Evolutionary conservation across 2,329 filamentous ascomycete genomes (phyloP).

Genomic region (Xylariaceae sp.): DNA sequence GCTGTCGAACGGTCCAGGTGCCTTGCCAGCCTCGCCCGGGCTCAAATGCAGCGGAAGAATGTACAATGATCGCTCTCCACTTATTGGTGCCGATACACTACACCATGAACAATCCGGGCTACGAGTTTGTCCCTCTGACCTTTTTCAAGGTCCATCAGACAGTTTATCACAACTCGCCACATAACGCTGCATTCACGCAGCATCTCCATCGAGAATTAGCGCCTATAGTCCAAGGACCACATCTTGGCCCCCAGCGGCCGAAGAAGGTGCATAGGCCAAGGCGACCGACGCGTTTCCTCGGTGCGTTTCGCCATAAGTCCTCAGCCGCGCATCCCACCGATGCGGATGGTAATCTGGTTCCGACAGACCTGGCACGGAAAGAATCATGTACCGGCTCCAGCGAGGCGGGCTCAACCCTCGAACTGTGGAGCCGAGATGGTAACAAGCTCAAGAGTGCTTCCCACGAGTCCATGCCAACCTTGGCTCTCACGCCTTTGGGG

Average conservation of each 20-base stretch:
- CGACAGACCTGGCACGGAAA: constrained; percentile 23
- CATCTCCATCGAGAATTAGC: constrained; percentile 59
- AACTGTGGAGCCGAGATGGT: constrained; percentile 28
- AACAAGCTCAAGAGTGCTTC: constrained; percentile 1
- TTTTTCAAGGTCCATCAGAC: constrained; percentile 68
- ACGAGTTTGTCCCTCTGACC: constrained; percentile 59
- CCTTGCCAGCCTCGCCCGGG: constrained; percentile 32
- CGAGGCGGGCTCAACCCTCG: constrained; percentile 33
- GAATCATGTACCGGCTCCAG: constrained; percentile 26
- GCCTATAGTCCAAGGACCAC: constrained; percentile 6
- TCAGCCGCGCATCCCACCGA: constrained; percentile 24
- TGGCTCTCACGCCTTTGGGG: constrained; percentile 8
- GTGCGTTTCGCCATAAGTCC: constrained; percentile 8
- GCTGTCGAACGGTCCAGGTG: constrained; percentile 37
- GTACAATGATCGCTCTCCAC: constrained; percentile 53
- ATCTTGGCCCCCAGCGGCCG: constrained; percentile 22
- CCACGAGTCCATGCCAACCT: constrained; percentile 8
- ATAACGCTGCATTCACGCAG: constrained; percentile 59
- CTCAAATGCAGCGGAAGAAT: constrained; percentile 21
- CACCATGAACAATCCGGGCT: constrained; percentile 47
- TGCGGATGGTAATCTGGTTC: constrained; percentile 30
- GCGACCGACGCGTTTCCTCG: background rate
- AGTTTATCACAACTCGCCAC: constrained; percentile 51
- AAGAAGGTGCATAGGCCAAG: background rate
- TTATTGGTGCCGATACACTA: constrained; percentile 62